phyloP scores from a whole-genome alignment of 2,329 filamentous ascomycete species.

The Coniochaeta ligniaria region DNA sequence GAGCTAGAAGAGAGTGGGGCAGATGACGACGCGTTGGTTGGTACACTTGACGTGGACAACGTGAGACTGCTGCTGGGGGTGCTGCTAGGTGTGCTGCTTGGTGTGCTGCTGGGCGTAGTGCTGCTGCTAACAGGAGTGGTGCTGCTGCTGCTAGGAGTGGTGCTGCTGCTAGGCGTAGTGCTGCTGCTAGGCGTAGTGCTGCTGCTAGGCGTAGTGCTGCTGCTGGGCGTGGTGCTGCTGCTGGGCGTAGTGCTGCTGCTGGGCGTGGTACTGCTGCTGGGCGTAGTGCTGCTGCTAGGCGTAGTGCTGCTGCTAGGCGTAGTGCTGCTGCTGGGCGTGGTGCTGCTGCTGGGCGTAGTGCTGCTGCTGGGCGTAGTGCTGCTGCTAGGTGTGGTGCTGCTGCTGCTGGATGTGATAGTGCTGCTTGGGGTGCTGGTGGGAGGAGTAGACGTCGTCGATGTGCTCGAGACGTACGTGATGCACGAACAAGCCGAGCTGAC shows the following conservation, averaged over 20 bases:
- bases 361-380: background rate
- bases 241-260: constrained; percentile 28
- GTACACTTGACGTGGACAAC: background rate
- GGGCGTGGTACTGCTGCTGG: constrained; percentile 10
- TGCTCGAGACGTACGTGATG: constrained; percentile 13
- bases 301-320: constrained; percentile 23
- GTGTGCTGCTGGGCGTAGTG: constrained; percentile 23
- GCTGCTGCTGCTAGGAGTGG: constrained; percentile 26
- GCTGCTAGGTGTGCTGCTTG: background rate
- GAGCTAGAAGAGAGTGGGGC: background rate
- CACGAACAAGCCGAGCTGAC: constrained; percentile 21
- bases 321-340: constrained; percentile 30
- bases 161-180: background rate
- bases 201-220: background rate
- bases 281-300: background rate
- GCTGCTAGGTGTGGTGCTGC: constrained; percentile 29
- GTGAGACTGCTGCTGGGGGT: background rate
- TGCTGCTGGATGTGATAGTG: constrained; percentile 16
- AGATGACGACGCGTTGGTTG: background rate
- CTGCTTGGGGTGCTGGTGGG: background rate
- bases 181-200: background rate
- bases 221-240: background rate
- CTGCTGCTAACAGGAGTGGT: constrained; percentile 26
- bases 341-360: constrained; percentile 19
- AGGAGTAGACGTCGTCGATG: constrained; percentile 1